A percentile compares a stretch with the other conserved stretches of the same genome.
phyloP scores from a whole-genome alignment of 148 eudicot species.

The Vaccinium vitisidaea region DNA sequence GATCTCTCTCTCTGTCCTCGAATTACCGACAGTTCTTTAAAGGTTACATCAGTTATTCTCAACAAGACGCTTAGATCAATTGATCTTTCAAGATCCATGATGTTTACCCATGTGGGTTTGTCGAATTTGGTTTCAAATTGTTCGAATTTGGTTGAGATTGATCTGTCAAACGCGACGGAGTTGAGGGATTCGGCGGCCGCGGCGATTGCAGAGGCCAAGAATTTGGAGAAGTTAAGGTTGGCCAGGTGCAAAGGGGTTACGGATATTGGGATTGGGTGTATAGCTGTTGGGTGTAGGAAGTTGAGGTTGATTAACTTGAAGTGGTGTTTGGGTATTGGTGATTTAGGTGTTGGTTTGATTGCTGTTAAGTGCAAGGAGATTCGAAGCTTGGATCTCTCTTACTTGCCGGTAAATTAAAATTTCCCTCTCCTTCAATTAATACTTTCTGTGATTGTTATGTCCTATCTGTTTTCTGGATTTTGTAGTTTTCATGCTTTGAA shows the following conservation, averaged over 20 bases:
- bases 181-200: conserved; percentile 59
- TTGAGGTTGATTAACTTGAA: conserved; percentile 66
- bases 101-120: conserved; percentile 58
- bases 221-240: conserved; percentile 65
- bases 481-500: no score
- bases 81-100: conserved; percentile 62
- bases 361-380: conserved; percentile 81
- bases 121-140: conserved; percentile 50
- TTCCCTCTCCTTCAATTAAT: background rate
- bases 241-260: conserved; percentile 81
- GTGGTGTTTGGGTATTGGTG: conserved; percentile 92
- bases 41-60: conserved; percentile 19
- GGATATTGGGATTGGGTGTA: conserved; percentile 94
- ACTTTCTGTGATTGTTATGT: background rate
- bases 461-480: background rate
- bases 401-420: conserved; percentile 64
- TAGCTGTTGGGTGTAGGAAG: conserved; percentile 87
- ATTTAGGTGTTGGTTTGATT: conserved; percentile 83
- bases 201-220: conserved; percentile 68
- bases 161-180: conserved; percentile 69
- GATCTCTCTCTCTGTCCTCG: conserved; percentile 79
- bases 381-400: conserved; percentile 80
- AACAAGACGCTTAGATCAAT: conserved; percentile 34
- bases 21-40: conserved; percentile 49
- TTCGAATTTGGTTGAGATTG: conserved; percentile 56